phyloP scores from a whole-genome alignment of 495 filamentous ascomycete genomes.

The Podospora fimiseda region DNA sequence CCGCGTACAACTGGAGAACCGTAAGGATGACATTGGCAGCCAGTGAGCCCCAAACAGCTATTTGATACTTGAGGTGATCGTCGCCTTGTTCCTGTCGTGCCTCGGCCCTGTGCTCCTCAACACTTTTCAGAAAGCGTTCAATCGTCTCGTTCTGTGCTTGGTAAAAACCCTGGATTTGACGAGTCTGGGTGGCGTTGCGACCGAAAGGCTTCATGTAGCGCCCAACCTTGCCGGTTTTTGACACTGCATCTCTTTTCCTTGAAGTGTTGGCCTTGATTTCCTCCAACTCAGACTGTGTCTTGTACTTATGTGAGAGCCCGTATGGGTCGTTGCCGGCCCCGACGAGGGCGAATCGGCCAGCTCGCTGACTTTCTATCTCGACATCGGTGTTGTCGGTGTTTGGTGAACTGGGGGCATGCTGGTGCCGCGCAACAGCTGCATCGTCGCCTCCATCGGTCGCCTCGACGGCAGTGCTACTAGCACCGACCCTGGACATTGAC shows the following conservation, averaged over 20 bases:
- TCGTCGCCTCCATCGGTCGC: conserved; percentile 38
- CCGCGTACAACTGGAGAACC: conserved; percentile 80
- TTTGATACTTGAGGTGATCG: conserved; percentile 76
- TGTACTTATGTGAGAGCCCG: conserved; percentile 69
- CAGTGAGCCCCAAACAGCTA: conserved; percentile 88
- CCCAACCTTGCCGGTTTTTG: conserved; percentile 18
- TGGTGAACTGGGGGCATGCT: conserved; percentile 4
- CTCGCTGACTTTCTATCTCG: conserved; percentile 63
- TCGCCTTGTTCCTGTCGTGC: conserved; percentile 73
- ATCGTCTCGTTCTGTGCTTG: conserved; percentile 89
- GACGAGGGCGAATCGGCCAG: conserved; percentile 37
- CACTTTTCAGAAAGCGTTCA: conserved; percentile 81
- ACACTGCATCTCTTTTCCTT: conserved; percentile 57
- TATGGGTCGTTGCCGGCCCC: conserved; percentile 70
- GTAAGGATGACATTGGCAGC: conserved; percentile 75
- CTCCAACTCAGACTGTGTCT: conserved; percentile 69
- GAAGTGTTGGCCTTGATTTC: conserved; percentile 77
- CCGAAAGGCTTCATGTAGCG: conserved; percentile 22
- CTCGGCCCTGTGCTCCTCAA: conserved; percentile 79
- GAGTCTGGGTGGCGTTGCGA: conserved; percentile 42
- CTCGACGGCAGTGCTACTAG: conserved; percentile 41
- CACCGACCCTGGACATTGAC: conserved; percentile 24
- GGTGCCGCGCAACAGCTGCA: conserved; percentile 43
- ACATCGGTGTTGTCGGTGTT: conserved; percentile 47
- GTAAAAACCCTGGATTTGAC: conserved; percentile 79